phyloP scores from a whole-genome alignment of 169 alveolate species.

The Plasmodium inui region DNA sequence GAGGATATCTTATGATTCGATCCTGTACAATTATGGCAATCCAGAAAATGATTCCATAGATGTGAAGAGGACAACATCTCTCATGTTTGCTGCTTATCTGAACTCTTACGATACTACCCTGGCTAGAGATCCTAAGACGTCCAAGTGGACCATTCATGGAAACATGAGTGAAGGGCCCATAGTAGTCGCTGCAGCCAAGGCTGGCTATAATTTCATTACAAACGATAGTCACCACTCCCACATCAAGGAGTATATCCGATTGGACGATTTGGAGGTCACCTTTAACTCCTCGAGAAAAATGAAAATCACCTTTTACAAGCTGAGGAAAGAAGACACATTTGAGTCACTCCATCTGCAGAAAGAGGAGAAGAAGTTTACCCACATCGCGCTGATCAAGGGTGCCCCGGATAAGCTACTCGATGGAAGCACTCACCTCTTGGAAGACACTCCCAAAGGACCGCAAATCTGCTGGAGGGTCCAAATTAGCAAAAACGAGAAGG shows the following conservation, averaged over 20 bases:
- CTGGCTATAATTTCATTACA: conserved; percentile 79
- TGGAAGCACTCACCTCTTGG: conserved; percentile 17
- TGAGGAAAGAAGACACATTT: conserved; percentile 37
- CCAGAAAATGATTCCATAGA: conserved; percentile 22
- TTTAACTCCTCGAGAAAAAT: conserved; percentile 91
- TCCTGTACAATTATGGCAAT: conserved; percentile 44
- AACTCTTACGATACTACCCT: conserved; percentile 89
- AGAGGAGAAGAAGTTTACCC: conserved; percentile 78
- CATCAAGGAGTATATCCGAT: conserved; percentile 73
- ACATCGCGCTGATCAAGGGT: conserved; percentile 92
- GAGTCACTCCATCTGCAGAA: conserved; percentile 79
- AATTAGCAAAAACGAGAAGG: conserved; percentile 38
- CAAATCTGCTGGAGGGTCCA: conserved; percentile 20
- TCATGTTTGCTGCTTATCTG: conserved; percentile 88
- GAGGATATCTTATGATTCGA: conserved; percentile 29
- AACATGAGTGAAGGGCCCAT: conserved; percentile 94
- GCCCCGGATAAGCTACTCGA: conserved; percentile 90
- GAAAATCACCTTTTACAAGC: conserved; percentile 90
- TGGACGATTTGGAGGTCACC: conserved; percentile 88
- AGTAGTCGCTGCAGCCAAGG: conserved; percentile 92
- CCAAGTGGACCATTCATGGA: conserved; percentile 86
- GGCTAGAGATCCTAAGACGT: conserved; percentile 77
- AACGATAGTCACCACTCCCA: not conserved
- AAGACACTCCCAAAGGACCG: conserved; percentile 39
- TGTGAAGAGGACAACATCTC: conserved; percentile 81